These are phyloP conservation scores for Drechslerella dactyloides DNA, from an alignment of 2,329 filamentous ascomycete genomes.

Conservation along the genomic window DNA sequence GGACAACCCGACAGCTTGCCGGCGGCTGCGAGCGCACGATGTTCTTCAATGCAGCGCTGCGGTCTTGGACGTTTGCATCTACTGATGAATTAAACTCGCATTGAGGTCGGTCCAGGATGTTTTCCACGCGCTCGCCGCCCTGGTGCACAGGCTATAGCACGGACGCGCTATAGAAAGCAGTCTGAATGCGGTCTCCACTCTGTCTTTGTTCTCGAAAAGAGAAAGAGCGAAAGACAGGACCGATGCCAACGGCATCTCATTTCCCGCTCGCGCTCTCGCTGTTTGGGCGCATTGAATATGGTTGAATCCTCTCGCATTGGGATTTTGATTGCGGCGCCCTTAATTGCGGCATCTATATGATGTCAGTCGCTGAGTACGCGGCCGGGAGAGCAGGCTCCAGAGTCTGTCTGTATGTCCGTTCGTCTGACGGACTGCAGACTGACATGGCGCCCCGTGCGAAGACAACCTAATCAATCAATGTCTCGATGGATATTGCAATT, in stretches of 20 bases:
- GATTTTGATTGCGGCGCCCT: slow-evolving; percentile 50
- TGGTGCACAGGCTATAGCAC: slow-evolving; percentile 27
- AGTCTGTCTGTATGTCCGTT: no score
- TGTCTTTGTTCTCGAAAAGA: slow-evolving; percentile 31
- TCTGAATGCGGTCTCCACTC: slow-evolving; percentile 26
- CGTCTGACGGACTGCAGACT: no score
- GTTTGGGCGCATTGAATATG: neutral
- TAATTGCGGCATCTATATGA: slow-evolving; percentile 52
- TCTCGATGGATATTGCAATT: slow-evolving; percentile 9
- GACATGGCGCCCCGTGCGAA: slow-evolving; percentile 41
- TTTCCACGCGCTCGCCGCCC: slow-evolving; percentile 43
- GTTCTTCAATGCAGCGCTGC: slow-evolving; percentile 1
- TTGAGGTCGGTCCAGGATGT: slow-evolving; percentile 16
- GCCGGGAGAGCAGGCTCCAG: slow-evolving; percentile 23
- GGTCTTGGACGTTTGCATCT: slow-evolving; percentile 25
- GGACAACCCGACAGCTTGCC: slow-evolving; percentile 48
- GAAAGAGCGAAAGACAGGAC: slow-evolving; percentile 11
- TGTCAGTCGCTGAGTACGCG: slow-evolving; percentile 35
- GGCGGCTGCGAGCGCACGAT: slow-evolving; percentile 42
- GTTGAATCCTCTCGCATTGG: slow-evolving; percentile 25
- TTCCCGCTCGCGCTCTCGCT: slow-evolving; percentile 26
- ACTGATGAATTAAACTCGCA: slow-evolving; percentile 17
- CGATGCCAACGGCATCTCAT: slow-evolving; percentile 26
- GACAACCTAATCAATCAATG: neutral
- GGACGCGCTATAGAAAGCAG: slow-evolving; percentile 20